Evolutionary conservation across 176 grass and related monocot species (phyloP).

Genomic region (Musa schizocarpa): DNA sequence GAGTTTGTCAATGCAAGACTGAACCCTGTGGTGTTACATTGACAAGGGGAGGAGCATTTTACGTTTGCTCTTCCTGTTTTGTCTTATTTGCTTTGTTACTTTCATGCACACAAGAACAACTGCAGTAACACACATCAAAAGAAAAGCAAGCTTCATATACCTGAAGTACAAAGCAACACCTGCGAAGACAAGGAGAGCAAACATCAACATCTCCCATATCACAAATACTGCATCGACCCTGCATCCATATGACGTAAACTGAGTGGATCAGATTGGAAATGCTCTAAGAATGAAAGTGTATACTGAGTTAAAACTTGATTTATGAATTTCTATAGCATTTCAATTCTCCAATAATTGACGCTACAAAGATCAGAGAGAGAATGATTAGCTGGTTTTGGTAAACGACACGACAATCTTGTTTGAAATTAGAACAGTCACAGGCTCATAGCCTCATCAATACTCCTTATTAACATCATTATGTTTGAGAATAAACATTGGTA

Average conservation of each 20-base stretch:
- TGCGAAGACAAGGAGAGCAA: conserved; percentile 39
- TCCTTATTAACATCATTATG: no score
- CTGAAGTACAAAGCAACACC: conserved; percentile 38
- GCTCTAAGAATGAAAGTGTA: no score
- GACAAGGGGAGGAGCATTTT: conserved; percentile 47
- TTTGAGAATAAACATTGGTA: no score
- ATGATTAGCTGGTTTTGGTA: no score
- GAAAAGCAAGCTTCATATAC: conserved; percentile 29
- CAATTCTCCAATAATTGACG: background rate
- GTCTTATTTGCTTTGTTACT: conserved; percentile 33
- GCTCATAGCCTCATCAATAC: no score
- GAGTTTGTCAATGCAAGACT: background rate
- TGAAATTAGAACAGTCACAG: no score
- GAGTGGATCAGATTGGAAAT: no score
- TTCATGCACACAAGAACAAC: conserved; percentile 35
- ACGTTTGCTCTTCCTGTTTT: conserved; percentile 34
- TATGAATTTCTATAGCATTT: no score
- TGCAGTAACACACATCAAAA: conserved; percentile 22
- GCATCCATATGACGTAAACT: background rate
- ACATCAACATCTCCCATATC: conserved; percentile 40
- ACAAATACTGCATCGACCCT: conserved; percentile 41
- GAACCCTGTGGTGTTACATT: conserved; percentile 21
- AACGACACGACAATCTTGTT: no score
- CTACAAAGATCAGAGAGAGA: no score
- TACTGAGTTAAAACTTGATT: no score